phyloP scores from a whole-genome alignment of 225 moss, liverwort and hornwort genomes.

The Pseudoscleropodium purum region DNA sequence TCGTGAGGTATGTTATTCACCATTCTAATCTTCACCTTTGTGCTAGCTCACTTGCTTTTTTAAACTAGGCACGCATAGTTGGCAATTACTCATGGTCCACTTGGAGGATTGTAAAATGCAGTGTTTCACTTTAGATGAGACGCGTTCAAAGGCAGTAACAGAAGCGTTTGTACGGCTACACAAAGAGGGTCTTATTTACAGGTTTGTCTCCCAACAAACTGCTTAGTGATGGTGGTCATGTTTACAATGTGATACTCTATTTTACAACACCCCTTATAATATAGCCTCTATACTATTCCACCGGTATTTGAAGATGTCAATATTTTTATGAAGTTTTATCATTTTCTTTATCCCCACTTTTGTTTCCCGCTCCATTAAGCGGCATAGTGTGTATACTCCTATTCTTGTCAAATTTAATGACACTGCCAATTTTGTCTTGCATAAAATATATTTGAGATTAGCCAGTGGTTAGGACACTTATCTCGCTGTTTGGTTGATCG shows the following conservation, averaged over 20 bases:
- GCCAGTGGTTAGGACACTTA: neutral
- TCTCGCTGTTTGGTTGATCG: neutral
- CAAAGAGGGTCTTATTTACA: constrained; percentile 82
- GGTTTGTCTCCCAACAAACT: constrained; percentile 13
- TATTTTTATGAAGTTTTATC: neutral
- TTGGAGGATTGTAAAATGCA: constrained; percentile 24
- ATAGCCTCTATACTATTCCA: neutral
- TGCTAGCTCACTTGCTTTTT: neutral
- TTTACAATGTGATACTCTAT: neutral
- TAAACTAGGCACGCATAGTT: neutral
- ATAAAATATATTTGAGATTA: neutral
- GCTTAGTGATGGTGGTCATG: neutral
- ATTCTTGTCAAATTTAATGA: neutral
- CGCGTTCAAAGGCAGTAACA: constrained; percentile 57
- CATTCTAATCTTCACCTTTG: neutral
- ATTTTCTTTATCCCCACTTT: neutral
- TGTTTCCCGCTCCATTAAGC: neutral
- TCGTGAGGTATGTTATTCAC: constrained; percentile 56
- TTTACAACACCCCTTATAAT: neutral
- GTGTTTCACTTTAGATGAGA: constrained; percentile 95
- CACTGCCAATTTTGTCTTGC: neutral
- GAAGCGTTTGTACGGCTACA: constrained; percentile 81
- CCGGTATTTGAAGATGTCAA: neutral
- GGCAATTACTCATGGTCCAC: neutral
- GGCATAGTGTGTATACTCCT: neutral